phyloP scores from a whole-genome alignment of 1,284 basidiomycete genomes.

The Apiotrichum siamense region DNA sequence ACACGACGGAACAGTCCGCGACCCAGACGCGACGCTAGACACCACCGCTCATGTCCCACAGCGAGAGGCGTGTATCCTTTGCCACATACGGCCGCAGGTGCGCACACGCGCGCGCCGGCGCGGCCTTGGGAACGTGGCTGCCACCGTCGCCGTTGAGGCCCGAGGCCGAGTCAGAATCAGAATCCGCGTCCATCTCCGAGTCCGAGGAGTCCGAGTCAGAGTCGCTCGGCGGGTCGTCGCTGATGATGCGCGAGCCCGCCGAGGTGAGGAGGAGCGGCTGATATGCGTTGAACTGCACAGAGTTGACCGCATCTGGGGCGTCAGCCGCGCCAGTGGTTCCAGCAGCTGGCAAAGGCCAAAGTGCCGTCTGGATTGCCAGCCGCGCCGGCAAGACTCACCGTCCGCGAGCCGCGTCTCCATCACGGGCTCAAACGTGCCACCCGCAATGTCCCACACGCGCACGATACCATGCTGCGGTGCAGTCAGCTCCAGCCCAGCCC shows the following conservation, averaged over 20 bases:
- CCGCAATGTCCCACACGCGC: slow-evolving; percentile 35
- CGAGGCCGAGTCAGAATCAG: not conserved
- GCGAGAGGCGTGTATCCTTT: slow-evolving; percentile 4
- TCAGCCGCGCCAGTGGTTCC: not conserved
- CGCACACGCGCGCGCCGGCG: not conserved
- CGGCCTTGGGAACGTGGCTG: not conserved
- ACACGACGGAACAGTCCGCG: too few relatives aligned
- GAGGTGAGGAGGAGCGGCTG: slow-evolving; percentile 32
- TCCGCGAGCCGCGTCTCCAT: slow-evolving; percentile 13
- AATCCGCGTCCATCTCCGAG: not conserved
- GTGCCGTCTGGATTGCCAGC: too few relatives aligned
- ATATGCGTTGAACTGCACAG: slow-evolving; percentile 41
- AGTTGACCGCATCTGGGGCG: slow-evolving; percentile 35
- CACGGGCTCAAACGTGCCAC: slow-evolving; percentile 5
- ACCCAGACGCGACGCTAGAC: too few relatives aligned
- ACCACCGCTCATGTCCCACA: slow-evolving; percentile 13
- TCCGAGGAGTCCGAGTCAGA: slow-evolving; percentile 3
- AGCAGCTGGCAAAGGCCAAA: too few relatives aligned
- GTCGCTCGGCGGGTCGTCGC: not conserved
- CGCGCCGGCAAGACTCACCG: too few relatives aligned
- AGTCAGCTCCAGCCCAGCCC: slow-evolving; percentile 11
- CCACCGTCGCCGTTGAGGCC: too few relatives aligned
- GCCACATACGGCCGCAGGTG: not conserved
- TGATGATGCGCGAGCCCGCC: slow-evolving; percentile 27
- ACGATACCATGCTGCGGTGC: slow-evolving; percentile 29